Percentiles rank a stretch among this genome's conserved stretches.
Evolutionary conservation across 192 early-diverging fungal genomes (phyloP).

Genomic region (Backusella westeae): DNA sequence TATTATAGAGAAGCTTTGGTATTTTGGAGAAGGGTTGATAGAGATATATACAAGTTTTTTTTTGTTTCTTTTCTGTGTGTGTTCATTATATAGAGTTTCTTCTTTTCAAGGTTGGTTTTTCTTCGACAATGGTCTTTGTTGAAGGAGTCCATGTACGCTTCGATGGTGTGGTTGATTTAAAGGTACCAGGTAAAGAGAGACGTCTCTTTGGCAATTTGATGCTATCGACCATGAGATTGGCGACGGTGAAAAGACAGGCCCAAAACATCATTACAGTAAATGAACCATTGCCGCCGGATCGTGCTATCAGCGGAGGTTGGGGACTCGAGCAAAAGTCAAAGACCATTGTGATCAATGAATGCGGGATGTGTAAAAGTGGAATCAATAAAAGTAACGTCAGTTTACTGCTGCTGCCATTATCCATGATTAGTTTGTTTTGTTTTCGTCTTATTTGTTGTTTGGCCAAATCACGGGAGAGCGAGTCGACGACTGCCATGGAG

Average conservation of each 20-base stretch:
- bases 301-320: not conserved
- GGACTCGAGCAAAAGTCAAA: slow-evolving; percentile 12
- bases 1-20: not conserved
- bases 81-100: slow-evolving; percentile 12
- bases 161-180: not conserved
- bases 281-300: not conserved
- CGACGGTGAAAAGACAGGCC: not conserved
- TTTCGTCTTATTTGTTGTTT: not conserved
- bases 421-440: not conserved
- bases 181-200: slow-evolving; percentile 12
- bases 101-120: not conserved
- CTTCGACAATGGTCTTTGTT: not conserved
- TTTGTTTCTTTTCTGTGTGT: not conserved
- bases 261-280: slow-evolving; percentile 14
- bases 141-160: slow-evolving; percentile 3
- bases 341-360: slow-evolving; percentile 15
- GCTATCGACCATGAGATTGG: slow-evolving; percentile 10
- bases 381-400: slow-evolving; percentile 9
- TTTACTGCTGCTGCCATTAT: not conserved
- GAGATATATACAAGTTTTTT: not conserved
- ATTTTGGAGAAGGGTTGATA: not conserved
- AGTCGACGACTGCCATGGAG: slow-evolving; percentile 30
- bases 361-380: slow-evolving; percentile 18
- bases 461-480: slow-evolving; percentile 32
- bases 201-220: not conserved